These are phyloP conservation scores for Epichloe scottii DNA, from an alignment of 2,329 filamentous ascomycete genomes.

Conservation along the genomic window DNA sequence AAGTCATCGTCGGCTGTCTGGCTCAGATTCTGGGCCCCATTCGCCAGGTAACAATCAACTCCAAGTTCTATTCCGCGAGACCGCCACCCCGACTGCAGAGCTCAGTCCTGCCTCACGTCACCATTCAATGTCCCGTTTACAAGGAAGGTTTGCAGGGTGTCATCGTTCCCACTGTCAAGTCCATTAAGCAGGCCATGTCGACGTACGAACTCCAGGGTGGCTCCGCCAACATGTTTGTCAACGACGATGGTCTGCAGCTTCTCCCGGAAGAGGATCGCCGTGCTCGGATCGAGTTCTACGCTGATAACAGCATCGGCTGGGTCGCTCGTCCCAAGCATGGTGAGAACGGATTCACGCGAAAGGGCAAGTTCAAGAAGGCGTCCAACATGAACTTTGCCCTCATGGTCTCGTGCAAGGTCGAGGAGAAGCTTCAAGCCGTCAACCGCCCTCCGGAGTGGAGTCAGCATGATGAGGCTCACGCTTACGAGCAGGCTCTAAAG, in stretches of 20 bases:
- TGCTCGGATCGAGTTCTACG: constrained; percentile 55
- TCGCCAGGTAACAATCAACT: constrained; percentile 60
- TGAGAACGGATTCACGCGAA: constrained; percentile 48
- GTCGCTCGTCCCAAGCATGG: constrained; percentile 53
- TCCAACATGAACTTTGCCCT: constrained; percentile 63
- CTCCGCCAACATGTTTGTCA: constrained; percentile 67
- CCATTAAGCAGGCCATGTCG: constrained; percentile 64
- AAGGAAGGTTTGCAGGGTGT: constrained; percentile 69
- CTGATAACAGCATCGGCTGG: constrained; percentile 58
- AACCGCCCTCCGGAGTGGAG: constrained; percentile 50
- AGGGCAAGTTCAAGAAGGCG: constrained; percentile 58
- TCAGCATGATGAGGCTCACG: constrained; percentile 53
- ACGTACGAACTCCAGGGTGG: constrained; percentile 67
- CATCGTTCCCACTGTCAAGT: constrained; percentile 65
- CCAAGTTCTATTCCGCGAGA: constrained; percentile 70
- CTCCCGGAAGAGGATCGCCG: constrained; percentile 48
- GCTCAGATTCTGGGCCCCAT: constrained; percentile 67
- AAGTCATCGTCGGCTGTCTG: constrained; percentile 65
- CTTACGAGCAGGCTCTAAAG: constrained; percentile 53
- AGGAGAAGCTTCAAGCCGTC: constrained; percentile 50
- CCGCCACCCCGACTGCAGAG: constrained; percentile 49
- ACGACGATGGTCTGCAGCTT: constrained; percentile 63
- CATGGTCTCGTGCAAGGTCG: constrained; percentile 56
- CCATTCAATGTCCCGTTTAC: constrained; percentile 79
- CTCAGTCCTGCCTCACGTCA: constrained; percentile 54